Base-by-base conservation (phyloP, 2,329 filamentous ascomycete genomes). In the Verticillium klebahnii region DNA sequence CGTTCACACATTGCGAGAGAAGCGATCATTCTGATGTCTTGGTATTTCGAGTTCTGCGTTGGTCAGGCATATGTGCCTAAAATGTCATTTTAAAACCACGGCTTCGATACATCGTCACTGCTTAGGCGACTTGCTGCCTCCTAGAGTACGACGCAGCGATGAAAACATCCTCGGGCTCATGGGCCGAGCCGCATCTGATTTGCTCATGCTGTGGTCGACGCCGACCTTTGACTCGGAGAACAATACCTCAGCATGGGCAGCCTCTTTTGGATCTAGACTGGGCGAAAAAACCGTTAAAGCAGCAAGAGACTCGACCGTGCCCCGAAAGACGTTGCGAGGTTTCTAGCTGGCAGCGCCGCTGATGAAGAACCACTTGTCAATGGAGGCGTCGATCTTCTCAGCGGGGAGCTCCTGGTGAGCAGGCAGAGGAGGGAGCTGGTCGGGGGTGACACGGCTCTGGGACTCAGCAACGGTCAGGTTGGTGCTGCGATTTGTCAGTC, bases 361-460 rank as follows among this genome's bases (percentile, higher is more conserved):
- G 81, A 99, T 99, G 88, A 98, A 99, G 90, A 99, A 99, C 95
- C 95, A 99, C 89, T 99, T 99, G 88, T 99, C 95, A 75, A 98
- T 97, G 80, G 89, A 96, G 76, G 88, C 86, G 76, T 99, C 95
- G 71, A 99, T 97, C 74, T 94, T 93, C 68, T 89, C 94, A 64
- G 95, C 88, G 61, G 85, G 77, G 63, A 96, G 83, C 73, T 96
- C 89, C 86, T 97, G 85, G 80, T 91, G 83, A 67, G 85, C 74
- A 64, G 93, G 92, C 69, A 99, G 88, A 74, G 87, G 88, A 67
- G 89, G 87, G 66, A 96, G 84, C 79, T 90, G 84, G 73, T 84
- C 82, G 67, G 86, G 78, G 67, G 87, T 82, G 72, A 91, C 85
- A 71, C 89, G 90, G 80, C 88, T 86, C 69, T 85, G 78, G 65